Evolutionary conservation across 768 basidiomycete species (phyloP), one percentile per base, ranked within the genome.

Genomic region (Russula vinacea): DNA sequence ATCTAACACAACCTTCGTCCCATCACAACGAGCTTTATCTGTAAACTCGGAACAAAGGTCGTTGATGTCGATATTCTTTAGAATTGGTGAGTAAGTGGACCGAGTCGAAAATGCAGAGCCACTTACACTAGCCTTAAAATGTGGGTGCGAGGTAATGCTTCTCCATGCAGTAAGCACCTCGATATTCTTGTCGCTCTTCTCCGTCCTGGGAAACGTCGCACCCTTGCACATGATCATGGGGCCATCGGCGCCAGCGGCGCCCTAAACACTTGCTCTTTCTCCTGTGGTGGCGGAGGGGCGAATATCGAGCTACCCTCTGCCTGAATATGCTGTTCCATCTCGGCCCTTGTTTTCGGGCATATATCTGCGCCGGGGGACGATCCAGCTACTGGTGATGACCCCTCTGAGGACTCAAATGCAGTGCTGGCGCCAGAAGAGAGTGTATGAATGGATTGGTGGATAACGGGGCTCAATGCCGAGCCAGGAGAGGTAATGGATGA

Each of bases 91-190:
- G 58, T 58, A 33, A 37, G 11, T 17, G 26, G 49, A 51, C 1
- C 14, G 37, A 44, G 56, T 9, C 49, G 14, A 11, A 49, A 62
- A 64, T 60, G 37, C 45, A 10, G 22, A 2, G 45, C 29, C 4
- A 77, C 83, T 44, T 29, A 90, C 89, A 37, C 66, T 64, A n/a
- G 62, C 62, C 81, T 88, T 89, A 74, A 88, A 92, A 70, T 83
- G 79, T 3, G 89, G 90, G 71, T 87, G 83, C 37, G 83, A 83
- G 24, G 84, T 87, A 69, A 94, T 89, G 69, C 78, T 86, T 68
- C 84, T 77, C 91, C 90, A 93, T 14, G 90, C 91, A 62, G 84
- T 83, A 49, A 90, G 78, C 24, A 92, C 86, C 73, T 91, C 88
- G 14, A 92, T 76, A 67, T 92, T 92, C 63, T 84, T 78, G 53